phyloP scores from a whole-genome alignment of 768 basidiomycete genomes.

The Naganishia onofrii region DNA sequence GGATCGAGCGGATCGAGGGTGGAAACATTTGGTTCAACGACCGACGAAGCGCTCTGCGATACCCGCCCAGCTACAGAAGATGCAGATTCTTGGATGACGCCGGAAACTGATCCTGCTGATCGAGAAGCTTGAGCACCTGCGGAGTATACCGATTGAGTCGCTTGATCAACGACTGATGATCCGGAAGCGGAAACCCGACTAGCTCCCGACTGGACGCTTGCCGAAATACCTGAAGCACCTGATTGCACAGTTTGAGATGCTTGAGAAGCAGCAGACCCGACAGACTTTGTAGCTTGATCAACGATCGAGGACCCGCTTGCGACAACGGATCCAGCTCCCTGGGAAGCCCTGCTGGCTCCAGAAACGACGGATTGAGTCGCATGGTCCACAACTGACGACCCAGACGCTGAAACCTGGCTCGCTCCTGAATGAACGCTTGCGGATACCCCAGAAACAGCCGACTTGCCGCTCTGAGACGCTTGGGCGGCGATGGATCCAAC shows the following conservation, averaged over 20 bases:
- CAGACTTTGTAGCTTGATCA: neutral
- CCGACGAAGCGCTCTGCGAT: conserved; percentile 11
- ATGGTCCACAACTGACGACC: neutral
- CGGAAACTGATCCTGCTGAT: neutral
- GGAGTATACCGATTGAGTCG: neutral
- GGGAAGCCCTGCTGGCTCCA: no score
- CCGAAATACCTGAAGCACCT: no score
- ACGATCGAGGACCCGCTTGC: neutral
- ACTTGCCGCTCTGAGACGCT: neutral
- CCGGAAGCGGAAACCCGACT: neutral
- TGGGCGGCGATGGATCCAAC: neutral
- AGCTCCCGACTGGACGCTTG: no score
- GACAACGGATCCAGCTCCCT: no score
- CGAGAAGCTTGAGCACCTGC: conserved; percentile 8
- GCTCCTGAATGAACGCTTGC: neutral
- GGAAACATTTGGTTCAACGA: conserved; percentile 1
- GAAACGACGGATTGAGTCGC: neutral
- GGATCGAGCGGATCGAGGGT: conserved; percentile 8
- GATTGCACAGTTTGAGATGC: no score
- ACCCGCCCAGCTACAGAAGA: neutral
- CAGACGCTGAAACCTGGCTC: neutral
- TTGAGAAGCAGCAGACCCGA: neutral
- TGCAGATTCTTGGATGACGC: neutral
- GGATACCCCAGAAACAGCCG: neutral
- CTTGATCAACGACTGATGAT: neutral